Evolutionary conservation across 2,329 filamentous ascomycete genomes (phyloP), one percentile per base, ranked within the genome.

Genomic region (Aspergillus arachidicola): DNA sequence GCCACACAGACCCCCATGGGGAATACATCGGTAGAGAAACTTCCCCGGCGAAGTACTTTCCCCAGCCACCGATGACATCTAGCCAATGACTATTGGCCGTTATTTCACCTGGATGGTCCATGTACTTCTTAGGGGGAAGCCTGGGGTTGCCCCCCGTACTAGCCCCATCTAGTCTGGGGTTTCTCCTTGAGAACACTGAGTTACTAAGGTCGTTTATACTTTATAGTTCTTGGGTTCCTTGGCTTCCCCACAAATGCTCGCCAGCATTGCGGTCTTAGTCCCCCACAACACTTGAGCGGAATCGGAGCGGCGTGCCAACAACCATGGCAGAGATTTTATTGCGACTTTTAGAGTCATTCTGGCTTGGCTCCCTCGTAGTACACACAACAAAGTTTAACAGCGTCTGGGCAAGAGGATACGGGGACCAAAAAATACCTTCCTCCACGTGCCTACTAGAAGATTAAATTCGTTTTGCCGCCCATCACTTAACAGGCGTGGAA

Each of bases 1-100:
- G 51, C 26, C 19, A 41, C 36, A n/a, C 48, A 28, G 32, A 19
- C 19, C 48, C 62, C 62, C 60, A 38, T 60, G 63, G 63, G 60
- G 63, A 62, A 38, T 57, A 9, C 21, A 36, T 36, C 45, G 38
- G 30, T 34, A n/a, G 32, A 19, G 32, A 36, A 12, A 16, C 46
- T 50, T 45, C 45, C 53, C 65, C 70, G 70, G 72, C 58, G 48
- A 63, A 74, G 67, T 51, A 60, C 71, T 73, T 73, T 69, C 66
- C 71, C 72, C 66, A 68, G 67, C 64, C 66, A 68, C 64, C 30
- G 34, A 50, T 36, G 53, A 36, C 12, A 36, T 36, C n/a, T 16
- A 34, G 28, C 32, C 26, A 30, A 34, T 54, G 6, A 19, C 30
- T 14, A 38, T 54, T 54, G 51, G 51, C 21, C 21, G 6, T 14